Conservation (phyloP, 805 yeast species). For the Saccharomycopsis fermentans region DNA sequence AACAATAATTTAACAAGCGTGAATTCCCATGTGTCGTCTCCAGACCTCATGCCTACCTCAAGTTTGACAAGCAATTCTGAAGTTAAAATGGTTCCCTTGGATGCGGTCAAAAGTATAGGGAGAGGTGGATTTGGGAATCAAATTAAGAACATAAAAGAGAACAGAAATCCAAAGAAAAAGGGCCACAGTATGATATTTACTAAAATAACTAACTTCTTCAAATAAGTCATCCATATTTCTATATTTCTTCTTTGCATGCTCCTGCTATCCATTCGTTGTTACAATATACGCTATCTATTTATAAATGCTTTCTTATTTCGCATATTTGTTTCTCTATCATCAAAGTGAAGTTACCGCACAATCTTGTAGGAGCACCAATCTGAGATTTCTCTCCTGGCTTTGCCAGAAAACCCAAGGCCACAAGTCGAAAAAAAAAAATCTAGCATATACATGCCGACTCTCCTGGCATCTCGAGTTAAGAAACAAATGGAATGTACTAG, state of each 20-base stretch:
- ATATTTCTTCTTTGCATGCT: too few relatives aligned
- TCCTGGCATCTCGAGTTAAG: too few relatives aligned
- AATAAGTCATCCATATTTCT: not conserved
- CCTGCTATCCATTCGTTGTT: not conserved
- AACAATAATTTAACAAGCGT: not conserved
- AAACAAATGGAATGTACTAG: too few relatives aligned
- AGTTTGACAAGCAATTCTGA: not conserved
- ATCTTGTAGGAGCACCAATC: too few relatives aligned
- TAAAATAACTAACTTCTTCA: slow-evolving; percentile 8
- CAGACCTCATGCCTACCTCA: not conserved
- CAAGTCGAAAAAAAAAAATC: too few relatives aligned
- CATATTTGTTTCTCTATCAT: not conserved
- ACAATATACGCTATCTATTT: not conserved
- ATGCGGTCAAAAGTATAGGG: slow-evolving; percentile 15
- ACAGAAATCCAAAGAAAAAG: slow-evolving; percentile 2
- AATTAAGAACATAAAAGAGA: slow-evolving; percentile 8
- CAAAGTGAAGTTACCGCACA: not conserved
- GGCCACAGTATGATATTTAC: not conserved
- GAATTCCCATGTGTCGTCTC: not conserved
- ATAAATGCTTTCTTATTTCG: not conserved
- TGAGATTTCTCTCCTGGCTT: too few relatives aligned
- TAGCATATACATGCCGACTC: too few relatives aligned
- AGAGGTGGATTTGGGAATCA: slow-evolving; percentile 19
- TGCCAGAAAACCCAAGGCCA: too few relatives aligned
- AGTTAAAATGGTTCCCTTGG: slow-evolving; percentile 7